phyloP scores from a whole-genome alignment of 1,284 basidiomycete species.

The Inonotus hispidus region DNA sequence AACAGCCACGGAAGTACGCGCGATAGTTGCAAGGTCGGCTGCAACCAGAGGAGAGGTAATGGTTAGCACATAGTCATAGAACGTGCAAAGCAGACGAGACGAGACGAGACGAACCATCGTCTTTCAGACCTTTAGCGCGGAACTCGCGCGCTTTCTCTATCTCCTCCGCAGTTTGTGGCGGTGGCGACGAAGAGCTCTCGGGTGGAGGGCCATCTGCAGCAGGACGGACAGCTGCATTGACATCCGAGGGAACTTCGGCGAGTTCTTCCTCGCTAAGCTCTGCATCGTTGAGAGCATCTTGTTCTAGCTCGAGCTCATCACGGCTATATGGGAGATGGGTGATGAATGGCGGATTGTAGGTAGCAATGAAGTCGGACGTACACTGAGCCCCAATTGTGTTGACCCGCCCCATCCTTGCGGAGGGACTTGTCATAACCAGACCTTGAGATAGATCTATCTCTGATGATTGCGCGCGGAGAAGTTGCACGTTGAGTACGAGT shows the following conservation, averaged over 20 bases:
- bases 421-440: slow-evolving; percentile 68
- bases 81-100: slow-evolving; percentile 6
- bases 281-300: slow-evolving; percentile 47
- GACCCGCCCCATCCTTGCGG: slow-evolving; percentile 75
- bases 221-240: slow-evolving; percentile 18
- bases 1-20: slow-evolving; percentile 73
- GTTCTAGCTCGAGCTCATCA: slow-evolving; percentile 58
- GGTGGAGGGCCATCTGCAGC: slow-evolving; percentile 17
- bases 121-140: slow-evolving; percentile 64
- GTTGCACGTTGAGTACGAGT: slow-evolving; percentile 72
- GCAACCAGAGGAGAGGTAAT: slow-evolving; percentile 6
- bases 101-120: slow-evolving; percentile 36
- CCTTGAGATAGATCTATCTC: slow-evolving; percentile 73
- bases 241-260: slow-evolving; percentile 24
- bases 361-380: slow-evolving; percentile 17
- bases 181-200: slow-evolving; percentile 35
- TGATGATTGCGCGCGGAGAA: slow-evolving; percentile 68
- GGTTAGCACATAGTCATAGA: slow-evolving; percentile 10
- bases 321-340: not conserved
- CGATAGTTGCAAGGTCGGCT: slow-evolving; percentile 72
- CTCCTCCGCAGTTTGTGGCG: slow-evolving; percentile 50
- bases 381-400: slow-evolving; percentile 80
- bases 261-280: slow-evolving; percentile 36
- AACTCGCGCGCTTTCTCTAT: slow-evolving; percentile 55
- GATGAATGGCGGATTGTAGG: not conserved